phyloP scores from a whole-genome alignment of 2,329 filamentous ascomycete species.

The Trichophaea hybrida region DNA sequence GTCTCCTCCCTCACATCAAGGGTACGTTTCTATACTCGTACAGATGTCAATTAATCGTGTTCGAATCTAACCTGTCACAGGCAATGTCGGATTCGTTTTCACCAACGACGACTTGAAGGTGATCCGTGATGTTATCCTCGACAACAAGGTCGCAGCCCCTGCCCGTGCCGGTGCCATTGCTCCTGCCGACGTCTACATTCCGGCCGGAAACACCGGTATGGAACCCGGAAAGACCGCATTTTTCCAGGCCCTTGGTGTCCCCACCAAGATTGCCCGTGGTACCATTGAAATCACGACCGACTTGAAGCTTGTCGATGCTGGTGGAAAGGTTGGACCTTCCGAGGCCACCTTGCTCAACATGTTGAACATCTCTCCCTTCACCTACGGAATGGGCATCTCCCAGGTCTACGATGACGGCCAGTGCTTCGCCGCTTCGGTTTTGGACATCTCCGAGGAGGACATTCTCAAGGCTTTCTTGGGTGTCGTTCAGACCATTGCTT shows the following conservation, averaged over 20 bases:
- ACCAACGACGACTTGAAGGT: slow-evolving; percentile 92
- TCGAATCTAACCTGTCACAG: slow-evolving; percentile 28
- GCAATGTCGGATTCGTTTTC: slow-evolving; percentile 99
- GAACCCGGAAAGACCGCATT: slow-evolving; percentile 99
- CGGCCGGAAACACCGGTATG: slow-evolving; percentile 99
- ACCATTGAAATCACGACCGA: slow-evolving; percentile 99
- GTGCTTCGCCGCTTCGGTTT: slow-evolving; percentile 68
- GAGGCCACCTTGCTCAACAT: slow-evolving; percentile 98
- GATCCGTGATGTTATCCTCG: slow-evolving; percentile 81
- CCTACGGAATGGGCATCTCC: slow-evolving; percentile 89
- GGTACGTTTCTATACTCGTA: slow-evolving; percentile 35
- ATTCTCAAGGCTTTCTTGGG: slow-evolving; percentile 68
- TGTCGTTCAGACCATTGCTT: slow-evolving; percentile 75
- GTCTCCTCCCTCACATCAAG: slow-evolving; percentile 86
- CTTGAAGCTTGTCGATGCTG: slow-evolving; percentile 91
- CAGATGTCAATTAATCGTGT: slow-evolving; percentile 4
- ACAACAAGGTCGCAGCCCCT: slow-evolving; percentile 94
- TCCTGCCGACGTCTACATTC: slow-evolving; percentile 82
- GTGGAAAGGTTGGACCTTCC: slow-evolving; percentile 90
- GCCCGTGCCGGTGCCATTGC: slow-evolving; percentile 96
- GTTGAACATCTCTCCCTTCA: slow-evolving; percentile 99
- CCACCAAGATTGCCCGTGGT: slow-evolving; percentile 99
- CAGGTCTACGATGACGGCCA: slow-evolving; percentile 98
- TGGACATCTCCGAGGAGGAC: slow-evolving; percentile 92
- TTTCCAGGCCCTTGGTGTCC: slow-evolving; percentile 99